Conservation (phyloP, 495 filamentous ascomycete genomes). For the Aspergillus mulundensis region DNA sequence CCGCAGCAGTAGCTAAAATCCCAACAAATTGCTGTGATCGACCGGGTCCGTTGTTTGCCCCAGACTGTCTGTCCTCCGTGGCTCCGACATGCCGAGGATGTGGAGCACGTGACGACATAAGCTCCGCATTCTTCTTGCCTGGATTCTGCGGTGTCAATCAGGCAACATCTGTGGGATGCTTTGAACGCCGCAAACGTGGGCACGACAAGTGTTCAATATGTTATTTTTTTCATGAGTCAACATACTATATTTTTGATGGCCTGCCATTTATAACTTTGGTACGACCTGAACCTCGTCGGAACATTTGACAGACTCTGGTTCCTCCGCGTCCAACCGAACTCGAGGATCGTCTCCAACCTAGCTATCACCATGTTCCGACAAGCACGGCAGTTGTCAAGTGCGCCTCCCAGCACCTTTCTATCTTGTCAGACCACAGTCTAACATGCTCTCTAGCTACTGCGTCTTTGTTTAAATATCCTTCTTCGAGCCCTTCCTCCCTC, state of each 20-base stretch:
- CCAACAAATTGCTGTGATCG: constrained; percentile 11
- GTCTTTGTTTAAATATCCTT: constrained; percentile 25
- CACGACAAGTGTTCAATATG: not conserved
- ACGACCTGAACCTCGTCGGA: not conserved
- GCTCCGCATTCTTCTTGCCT: not conserved
- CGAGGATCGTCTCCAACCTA: not conserved
- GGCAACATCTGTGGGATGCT: not conserved
- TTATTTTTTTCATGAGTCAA: not conserved
- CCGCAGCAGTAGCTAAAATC: constrained; percentile 8
- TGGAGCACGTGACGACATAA: constrained; percentile 1
- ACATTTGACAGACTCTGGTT: not conserved
- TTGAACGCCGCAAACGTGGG: constrained; percentile 9
- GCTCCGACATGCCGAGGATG: constrained; percentile 4
- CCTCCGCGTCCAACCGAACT: constrained; percentile 9
- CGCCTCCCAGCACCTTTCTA: constrained; percentile 1
- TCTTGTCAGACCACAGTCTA: not conserved
- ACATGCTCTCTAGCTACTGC: constrained; percentile 20
- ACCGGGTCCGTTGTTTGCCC: not conserved
- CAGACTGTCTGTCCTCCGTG: constrained; percentile 4
- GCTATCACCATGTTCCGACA: constrained; percentile 11
- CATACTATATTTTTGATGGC: not conserved
- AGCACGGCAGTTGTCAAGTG: constrained; percentile 27
- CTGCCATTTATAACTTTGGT: not conserved
- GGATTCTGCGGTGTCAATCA: not conserved
- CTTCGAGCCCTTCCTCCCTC: constrained; percentile 21